Evolutionary conservation across 192 early-diverging fungal species (phyloP).

Genomic region (Dissophora globulifera): DNA sequence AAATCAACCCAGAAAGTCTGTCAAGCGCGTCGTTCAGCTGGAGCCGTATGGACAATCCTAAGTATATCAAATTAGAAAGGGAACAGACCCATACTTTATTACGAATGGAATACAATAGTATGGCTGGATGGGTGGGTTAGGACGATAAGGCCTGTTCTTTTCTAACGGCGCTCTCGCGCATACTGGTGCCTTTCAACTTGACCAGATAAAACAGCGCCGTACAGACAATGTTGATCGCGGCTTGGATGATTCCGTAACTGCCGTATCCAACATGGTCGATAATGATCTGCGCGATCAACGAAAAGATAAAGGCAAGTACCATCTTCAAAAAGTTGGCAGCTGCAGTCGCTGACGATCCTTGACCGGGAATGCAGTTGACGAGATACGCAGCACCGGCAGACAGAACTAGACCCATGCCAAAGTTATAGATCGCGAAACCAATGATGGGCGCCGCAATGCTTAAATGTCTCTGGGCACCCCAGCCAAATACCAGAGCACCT

Average conservation of each 20-base stretch:
- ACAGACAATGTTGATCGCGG: conserved; percentile 48
- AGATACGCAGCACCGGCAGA: conserved; percentile 56
- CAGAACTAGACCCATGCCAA: conserved; percentile 59
- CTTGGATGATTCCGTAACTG: conserved; percentile 52
- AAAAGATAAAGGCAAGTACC: conserved; percentile 55
- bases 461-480: conserved; percentile 46
- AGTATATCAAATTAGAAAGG: no score
- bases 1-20: no score
- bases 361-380: conserved; percentile 58
- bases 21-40: no score
- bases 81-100: no score
- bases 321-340: conserved; percentile 58
- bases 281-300: conserved; percentile 54
- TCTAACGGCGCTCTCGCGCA: conserved; percentile 43
- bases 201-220: conserved; percentile 51
- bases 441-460: conserved; percentile 54
- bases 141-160: conserved; percentile 39
- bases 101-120: no score
- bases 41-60: no score
- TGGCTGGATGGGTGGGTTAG: no score
- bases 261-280: conserved; percentile 52
- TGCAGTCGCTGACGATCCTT: conserved; percentile 58
- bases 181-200: conserved; percentile 51
- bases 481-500: conserved; percentile 60
- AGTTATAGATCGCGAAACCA: conserved; percentile 57